Evolutionary conservation across 257 asterid genomes (phyloP), one percentile per base, ranked within the genome.

Genomic region (Nicotiana paniculata): DNA sequence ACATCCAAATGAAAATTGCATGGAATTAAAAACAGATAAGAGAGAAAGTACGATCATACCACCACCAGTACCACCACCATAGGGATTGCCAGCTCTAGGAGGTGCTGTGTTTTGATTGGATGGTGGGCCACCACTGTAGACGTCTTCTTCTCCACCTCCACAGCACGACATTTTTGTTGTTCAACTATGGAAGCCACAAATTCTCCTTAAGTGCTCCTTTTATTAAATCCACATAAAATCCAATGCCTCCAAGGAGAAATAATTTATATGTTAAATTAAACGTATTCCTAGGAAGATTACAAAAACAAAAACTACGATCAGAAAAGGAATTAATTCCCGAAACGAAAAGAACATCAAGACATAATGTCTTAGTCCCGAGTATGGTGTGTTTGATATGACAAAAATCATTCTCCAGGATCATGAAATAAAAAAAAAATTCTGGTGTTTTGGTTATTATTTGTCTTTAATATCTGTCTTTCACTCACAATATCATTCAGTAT

Each of bases 81-180:
- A 91, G 12, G 93, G 90, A 78, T 85, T 84, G 32, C 89, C 92
- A 30, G 96, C 77, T 81, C 88, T 88, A 30, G 97, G 91, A 84
- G 95, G 97, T 72, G 91, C 92, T 54, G 92, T 57, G 68, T 88
- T 86, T 72, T 93, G 93, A 89, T 85, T 91, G 33, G 94, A 82
- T 26, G 93, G 96, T 30, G 93, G 95, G 70, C 91, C 94, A n/a
- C 91, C 94, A 24, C 84, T 81, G 77, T 80, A 70, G 65, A 66
- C 66, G 79, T 94, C 97, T 88, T 93, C 97, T 84, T 94, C 97
- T 83, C 88, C 90, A 74, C 97, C 97, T 82, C 97, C 97, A 81
- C 98, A 94, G 82, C 98, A 94, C 86, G 87, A 82, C 97, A 94
- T 94, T 77, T 54, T 88, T 83, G 79, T 81, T 79, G 16, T 59